Base-by-base conservation (phyloP, 129 eudicot genomes). In the Chrysanthemum lavandulifolium region DNA sequence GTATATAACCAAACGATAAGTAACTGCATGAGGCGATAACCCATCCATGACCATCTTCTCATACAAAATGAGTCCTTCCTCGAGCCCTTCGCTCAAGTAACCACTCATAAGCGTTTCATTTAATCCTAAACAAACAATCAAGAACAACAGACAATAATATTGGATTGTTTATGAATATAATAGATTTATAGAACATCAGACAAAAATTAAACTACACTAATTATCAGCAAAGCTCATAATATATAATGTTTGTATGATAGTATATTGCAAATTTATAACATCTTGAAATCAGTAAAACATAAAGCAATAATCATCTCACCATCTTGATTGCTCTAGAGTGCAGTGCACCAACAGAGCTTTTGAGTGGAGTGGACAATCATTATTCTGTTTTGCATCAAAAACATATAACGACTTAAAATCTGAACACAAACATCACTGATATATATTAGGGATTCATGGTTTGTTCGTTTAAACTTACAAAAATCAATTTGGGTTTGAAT, bases 301-400 rank as follows among this genome's bases (percentile, higher is more conserved):
- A 61, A 59, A 21, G 43, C 10, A 70, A 4, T 27, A 14, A 19
- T 54, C 1, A 40, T 52, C 72, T 52, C 70, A 87, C 97, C 97
- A 83, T 90, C 97, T 73, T 85, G 83, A 65, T 87, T 85, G 80
- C 79, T 83, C 97, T 95, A 90, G 54, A 90, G 89, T 55, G 85
- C 70, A 69, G 97, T 23, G 25, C 25, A 23, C 1, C 25, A 23
- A 23, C 25, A 23, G 0, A 23, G 25, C 25, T 23, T 23, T 23
- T 23, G 25, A 23, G 25, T 23, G 25, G 25, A 23, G 25, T 23
- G 25, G 25, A 23, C 25, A 23, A 1, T 23, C 25, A 23, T 23
- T 23, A 23, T 23, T 23, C 25, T 23, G 25, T 23, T 23, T 23
- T 23, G 25, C 25, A 23, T 23, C 25, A 23, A 23, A 23, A 23